These are phyloP conservation scores for Neurospora intermedia DNA, from an alignment of 495 filamentous ascomycete genomes.

Conservation along the genomic window DNA sequence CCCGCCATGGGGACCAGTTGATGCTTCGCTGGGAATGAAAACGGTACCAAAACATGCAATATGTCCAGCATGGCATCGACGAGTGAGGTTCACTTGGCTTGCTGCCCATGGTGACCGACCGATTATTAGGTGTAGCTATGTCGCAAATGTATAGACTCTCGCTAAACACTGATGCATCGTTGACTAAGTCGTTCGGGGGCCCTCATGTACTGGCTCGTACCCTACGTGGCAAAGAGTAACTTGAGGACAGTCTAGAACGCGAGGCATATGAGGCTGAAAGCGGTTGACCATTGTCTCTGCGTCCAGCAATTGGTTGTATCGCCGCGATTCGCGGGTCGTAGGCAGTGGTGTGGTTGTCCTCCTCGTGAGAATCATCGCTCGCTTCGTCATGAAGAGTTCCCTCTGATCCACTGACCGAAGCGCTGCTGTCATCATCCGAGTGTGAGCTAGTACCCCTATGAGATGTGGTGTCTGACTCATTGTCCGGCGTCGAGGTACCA, in stretches of 20 bases:
- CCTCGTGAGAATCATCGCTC: background rate
- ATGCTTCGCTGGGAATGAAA: background rate
- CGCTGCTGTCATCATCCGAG: slow-evolving; percentile 9
- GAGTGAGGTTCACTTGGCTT: slow-evolving; percentile 2
- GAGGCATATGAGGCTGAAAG: slow-evolving; percentile 5
- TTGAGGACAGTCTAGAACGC: background rate
- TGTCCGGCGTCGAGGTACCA: slow-evolving; percentile 1
- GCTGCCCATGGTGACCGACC: background rate
- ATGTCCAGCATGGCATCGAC: slow-evolving; percentile 1
- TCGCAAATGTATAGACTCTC: background rate
- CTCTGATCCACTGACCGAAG: slow-evolving; percentile 13
- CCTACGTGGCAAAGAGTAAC: background rate
- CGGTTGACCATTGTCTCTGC: slow-evolving; percentile 3
- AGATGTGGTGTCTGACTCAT: slow-evolving; percentile 3
- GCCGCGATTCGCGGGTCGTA: background rate
- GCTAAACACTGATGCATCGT: background rate
- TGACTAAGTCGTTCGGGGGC: background rate
- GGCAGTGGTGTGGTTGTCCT: background rate
- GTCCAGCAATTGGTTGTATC: slow-evolving; percentile 8
- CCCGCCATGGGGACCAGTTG: background rate
- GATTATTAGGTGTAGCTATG: background rate
- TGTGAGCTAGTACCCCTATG: slow-evolving; percentile 9
- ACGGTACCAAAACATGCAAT: slow-evolving; percentile 1
- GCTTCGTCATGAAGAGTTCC: slow-evolving; percentile 19
- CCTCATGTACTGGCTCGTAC: background rate